Percentiles rank a stretch among this genome's conserved stretches.
These are phyloP conservation scores for Cladosporium sp. DNA, from an alignment of 2,329 filamentous ascomycete genomes.

Conservation along the genomic window DNA sequence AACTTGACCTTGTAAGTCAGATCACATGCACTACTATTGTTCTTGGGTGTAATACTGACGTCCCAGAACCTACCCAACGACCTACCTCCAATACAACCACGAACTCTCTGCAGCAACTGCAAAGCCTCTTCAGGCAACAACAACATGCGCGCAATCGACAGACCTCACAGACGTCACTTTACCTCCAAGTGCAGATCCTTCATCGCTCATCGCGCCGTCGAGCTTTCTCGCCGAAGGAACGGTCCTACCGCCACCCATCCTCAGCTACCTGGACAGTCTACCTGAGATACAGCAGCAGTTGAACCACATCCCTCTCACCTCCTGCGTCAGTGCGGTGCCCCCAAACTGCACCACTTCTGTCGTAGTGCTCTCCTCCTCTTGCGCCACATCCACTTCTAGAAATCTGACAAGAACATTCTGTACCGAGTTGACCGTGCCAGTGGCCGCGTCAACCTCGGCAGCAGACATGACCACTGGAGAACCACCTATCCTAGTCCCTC, in stretches of 20 bases:
- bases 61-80: constrained; percentile 6
- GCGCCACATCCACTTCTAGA: background rate
- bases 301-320: background rate
- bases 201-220: background rate
- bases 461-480: background rate
- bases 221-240: background rate
- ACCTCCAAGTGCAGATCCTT: background rate
- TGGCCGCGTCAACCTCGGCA: background rate
- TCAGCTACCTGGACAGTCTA: constrained; percentile 9
- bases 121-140: background rate
- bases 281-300: background rate
- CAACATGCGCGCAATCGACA: background rate
- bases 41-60: background rate
- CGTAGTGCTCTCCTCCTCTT: background rate
- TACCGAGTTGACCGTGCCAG: background rate
- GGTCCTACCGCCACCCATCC: background rate
- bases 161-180: background rate
- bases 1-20: background rate
- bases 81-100: background rate
- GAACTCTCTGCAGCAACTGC: background rate
- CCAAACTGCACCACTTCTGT: background rate
- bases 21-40: background rate
- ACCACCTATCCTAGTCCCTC: background rate
- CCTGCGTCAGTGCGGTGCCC: background rate
- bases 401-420: background rate